phyloP scores from a whole-genome alignment of 176 grass and related monocot genomes.

The Aechmea fasciata region DNA sequence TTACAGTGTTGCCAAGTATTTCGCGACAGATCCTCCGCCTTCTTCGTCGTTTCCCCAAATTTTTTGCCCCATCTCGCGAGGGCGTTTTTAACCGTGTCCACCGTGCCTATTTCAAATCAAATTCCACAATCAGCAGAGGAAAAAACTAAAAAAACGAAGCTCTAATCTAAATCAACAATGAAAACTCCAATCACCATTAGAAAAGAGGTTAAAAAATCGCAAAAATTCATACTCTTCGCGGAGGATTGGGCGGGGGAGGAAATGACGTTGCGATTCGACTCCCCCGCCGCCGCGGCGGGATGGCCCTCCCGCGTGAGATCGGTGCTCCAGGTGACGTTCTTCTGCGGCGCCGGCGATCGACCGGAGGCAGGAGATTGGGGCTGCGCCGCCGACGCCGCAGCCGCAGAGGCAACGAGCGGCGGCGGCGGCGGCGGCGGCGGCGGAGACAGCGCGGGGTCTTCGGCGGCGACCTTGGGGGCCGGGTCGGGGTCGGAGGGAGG shows the following conservation, averaged over 20 bases:
- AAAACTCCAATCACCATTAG: not conserved
- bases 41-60: conserved; percentile 59
- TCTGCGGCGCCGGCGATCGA: conserved; percentile 16
- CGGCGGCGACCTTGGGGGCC: not conserved
- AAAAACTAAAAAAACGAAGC: not conserved
- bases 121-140: not conserved
- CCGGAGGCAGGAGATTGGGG: conserved; percentile 16
- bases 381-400: conserved; percentile 17
- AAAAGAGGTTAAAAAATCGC: not conserved
- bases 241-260: conserved; percentile 35
- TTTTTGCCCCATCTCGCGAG: conserved; percentile 71
- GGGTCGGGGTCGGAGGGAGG: conserved; percentile 28
- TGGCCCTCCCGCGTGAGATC: conserved; percentile 26
- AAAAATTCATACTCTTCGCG: conserved; percentile 28
- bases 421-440: not conserved
- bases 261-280: conserved; percentile 46
- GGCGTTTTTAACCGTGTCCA: conserved; percentile 67
- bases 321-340: conserved; percentile 46
- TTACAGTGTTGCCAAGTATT: conserved; percentile 97
- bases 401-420: not conserved
- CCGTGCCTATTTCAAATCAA: conserved; percentile 35
- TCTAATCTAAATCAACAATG: not conserved
- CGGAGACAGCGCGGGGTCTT: conserved; percentile 1
- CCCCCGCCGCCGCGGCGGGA: conserved; percentile 29
- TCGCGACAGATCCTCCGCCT: conserved; percentile 79